These are phyloP conservation scores for Tolypocladium nubicola DNA, from an alignment of 2,329 filamentous ascomycete genomes.

Conservation along the genomic window DNA sequence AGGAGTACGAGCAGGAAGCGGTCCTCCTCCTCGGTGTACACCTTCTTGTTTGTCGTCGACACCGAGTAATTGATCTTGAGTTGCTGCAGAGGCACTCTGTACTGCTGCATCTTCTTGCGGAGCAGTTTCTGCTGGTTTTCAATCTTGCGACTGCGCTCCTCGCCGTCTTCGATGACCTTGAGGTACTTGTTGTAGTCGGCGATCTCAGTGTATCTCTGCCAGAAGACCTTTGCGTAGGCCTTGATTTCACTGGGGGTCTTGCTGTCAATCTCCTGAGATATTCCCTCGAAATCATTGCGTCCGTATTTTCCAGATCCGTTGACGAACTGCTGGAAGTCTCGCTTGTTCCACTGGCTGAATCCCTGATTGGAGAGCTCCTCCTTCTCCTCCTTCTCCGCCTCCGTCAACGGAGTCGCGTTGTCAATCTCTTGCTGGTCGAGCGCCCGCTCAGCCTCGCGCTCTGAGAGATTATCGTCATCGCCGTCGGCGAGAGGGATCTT, in stretches of 20 bases:
- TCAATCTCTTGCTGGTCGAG: conserved; percentile 89
- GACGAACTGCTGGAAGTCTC: conserved; percentile 97
- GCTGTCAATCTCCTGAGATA: conserved; percentile 82
- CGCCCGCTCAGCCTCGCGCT: conserved; percentile 78
- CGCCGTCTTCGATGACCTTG: conserved; percentile 81
- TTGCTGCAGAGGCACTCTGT: conserved; percentile 94
- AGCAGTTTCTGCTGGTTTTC: conserved; percentile 90
- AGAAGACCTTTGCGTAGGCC: conserved; percentile 89
- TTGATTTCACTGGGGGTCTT: conserved; percentile 80
- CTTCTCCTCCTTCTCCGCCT: conserved; percentile 85
- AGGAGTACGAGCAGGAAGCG: conserved; percentile 89
- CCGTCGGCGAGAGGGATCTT: conserved; percentile 87
- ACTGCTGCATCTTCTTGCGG: conserved; percentile 89
- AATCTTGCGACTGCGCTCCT: conserved; percentile 79
- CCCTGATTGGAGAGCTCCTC: conserved; percentile 70
- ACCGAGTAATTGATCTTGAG: conserved; percentile 99
- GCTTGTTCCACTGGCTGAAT: conserved; percentile 89
- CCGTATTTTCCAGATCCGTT: conserved; percentile 92
- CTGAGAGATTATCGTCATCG: conserved; percentile 73
- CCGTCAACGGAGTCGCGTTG: conserved; percentile 75
- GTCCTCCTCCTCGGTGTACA: conserved; percentile 97
- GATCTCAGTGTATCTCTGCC: conserved; percentile 89
- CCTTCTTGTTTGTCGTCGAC: conserved; percentile 98
- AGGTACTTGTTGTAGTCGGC: conserved; percentile 83
- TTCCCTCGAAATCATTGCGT: conserved; percentile 72